Base-by-base conservation (phyloP, 371 early-diverging fungal species). In the Rhizopus sp. region DNA sequence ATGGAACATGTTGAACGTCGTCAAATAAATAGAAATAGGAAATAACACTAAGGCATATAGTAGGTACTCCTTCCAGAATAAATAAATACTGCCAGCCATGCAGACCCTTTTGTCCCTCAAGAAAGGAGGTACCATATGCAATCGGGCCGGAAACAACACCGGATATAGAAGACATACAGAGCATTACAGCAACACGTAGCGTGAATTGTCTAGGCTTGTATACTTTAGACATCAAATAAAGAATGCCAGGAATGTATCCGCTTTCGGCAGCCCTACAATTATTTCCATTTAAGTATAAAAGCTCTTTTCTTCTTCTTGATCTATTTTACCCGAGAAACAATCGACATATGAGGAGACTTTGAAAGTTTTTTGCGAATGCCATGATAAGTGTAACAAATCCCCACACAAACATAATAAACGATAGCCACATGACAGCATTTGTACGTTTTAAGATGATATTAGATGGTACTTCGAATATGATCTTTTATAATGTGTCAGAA, bases 371-470 rank as follows among this genome's bases (percentile, higher is more conserved):
- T 12, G 60, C 50, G 57, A 77, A 77, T 9, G 75, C 75, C 68
- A 77, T 70, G 16, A 66, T 65, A 2, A 69, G 53, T 7, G 75
- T 77, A 34, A 75, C 70, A 16, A 69, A 49, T n/a, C 76, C 72
- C 80, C 80, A 79, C 4, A 70, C 60, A 10, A 76, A 63, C 80
- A 79, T 79, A 39, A 77, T 79, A 30, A 71, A 55, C 16, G 80
- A 72, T 9, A 79, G 59, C 80, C 80, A 79, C 41, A 53, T 63
- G 13, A 64, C 66, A 3, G 80, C 75, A 34, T 66, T 76, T 10
- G 72, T 61, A 16, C 59, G 59, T 17, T 77, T 72, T 61, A 79
- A 66, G 34, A 77, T 60, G 41, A 79, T 60, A 46, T 79, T 79
- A 30, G 73, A 74, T 2, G 80, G 80, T 0, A 79, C 71, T 59